Base-by-base conservation (phyloP, 108 stramenopile genomes). In the Skeletonema menzelii region DNA sequence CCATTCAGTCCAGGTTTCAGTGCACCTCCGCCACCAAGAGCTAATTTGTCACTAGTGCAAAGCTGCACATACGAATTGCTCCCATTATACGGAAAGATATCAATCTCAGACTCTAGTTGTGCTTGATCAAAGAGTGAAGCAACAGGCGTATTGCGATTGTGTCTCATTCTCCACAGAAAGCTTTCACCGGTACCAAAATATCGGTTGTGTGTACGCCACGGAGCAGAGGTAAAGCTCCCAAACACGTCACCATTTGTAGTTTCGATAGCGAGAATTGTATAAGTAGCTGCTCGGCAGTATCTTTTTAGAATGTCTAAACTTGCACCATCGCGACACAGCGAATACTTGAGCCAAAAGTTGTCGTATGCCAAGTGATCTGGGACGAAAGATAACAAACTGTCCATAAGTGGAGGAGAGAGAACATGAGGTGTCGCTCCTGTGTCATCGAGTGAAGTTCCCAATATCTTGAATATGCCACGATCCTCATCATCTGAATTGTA, bases 391-490 rank as follows among this genome's bases (percentile, higher is more conserved):
- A 86, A 77, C 3, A 94, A 66, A 63, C 87, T 87, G 55, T 94
- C 90, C 93, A 94, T 91, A 26, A 94, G 63, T 8, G 90, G 90
- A 1, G 93, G 93, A 55, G 77, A 80, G 27, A 94, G 76, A 4
- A 94, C 93, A 73, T 94, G 93, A 14, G 93, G 93, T 8, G 67
- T 56, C 0, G 88, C 69, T 11, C 67, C 31, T 10, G 66, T 74
- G 47, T 93, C 92, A 47, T 87, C 80, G 22, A 80, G 85, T 17
- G 70, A 73, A 0, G 92, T 93, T 26, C 92, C 92, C 15, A 93
- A 47, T 32, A 93, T 93, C 37, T 59, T 69, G 83, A 93, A 93
- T 6, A 76, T 53, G 35, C 67, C 66, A 12, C 59, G 26, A 28
- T 72, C 27, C 20, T 56, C 65, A n/a, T 67, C 63, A 58, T 72